Conservation (phyloP, 2,329 filamentous ascomycete species). For the Monosporascus ibericus region DNA sequence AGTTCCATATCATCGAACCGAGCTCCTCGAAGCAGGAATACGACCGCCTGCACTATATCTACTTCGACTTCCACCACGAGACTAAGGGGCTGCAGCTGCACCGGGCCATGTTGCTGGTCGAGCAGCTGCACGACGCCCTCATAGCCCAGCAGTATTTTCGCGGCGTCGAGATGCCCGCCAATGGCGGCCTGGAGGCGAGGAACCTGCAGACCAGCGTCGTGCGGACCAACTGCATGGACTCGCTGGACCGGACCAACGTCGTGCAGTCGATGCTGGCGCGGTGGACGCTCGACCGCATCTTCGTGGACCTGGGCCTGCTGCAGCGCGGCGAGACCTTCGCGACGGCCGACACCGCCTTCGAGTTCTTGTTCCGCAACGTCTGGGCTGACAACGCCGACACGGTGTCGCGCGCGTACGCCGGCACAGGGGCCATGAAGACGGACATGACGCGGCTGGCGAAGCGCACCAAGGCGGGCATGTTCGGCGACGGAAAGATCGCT, state of each 20-base stretch:
- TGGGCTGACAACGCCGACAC: slow-evolving; percentile 99
- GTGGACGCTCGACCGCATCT: slow-evolving; percentile 81
- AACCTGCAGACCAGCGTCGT: slow-evolving; percentile 83
- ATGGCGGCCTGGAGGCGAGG: slow-evolving; percentile 72
- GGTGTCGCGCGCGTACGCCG: slow-evolving; percentile 87
- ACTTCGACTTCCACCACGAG: slow-evolving; percentile 98
- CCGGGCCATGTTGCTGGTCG: slow-evolving; percentile 78
- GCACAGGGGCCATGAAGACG: slow-evolving; percentile 95
- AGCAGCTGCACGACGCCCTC: slow-evolving; percentile 72
- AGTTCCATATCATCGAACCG: slow-evolving; percentile 71
- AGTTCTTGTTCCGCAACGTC: slow-evolving; percentile 88
- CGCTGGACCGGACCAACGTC: slow-evolving; percentile 93
- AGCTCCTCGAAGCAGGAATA: slow-evolving; percentile 53
- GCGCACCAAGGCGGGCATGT: slow-evolving; percentile 75
- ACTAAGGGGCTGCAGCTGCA: slow-evolving; percentile 95
- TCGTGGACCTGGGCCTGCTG: slow-evolving; percentile 78
- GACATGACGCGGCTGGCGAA: slow-evolving; percentile 93
- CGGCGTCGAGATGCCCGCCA: slow-evolving; percentile 76
- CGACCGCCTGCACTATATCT: slow-evolving; percentile 89
- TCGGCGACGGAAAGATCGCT: slow-evolving; percentile 84
- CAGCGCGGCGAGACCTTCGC: slow-evolving; percentile 69
- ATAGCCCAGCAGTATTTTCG: slow-evolving; percentile 85
- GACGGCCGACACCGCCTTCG: slow-evolving; percentile 72
- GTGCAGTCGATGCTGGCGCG: slow-evolving; percentile 96
- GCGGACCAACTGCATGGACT: slow-evolving; percentile 99